phyloP scores from a whole-genome alignment of 495 filamentous ascomycete species.

The Aspergillus saccharolyticus region DNA sequence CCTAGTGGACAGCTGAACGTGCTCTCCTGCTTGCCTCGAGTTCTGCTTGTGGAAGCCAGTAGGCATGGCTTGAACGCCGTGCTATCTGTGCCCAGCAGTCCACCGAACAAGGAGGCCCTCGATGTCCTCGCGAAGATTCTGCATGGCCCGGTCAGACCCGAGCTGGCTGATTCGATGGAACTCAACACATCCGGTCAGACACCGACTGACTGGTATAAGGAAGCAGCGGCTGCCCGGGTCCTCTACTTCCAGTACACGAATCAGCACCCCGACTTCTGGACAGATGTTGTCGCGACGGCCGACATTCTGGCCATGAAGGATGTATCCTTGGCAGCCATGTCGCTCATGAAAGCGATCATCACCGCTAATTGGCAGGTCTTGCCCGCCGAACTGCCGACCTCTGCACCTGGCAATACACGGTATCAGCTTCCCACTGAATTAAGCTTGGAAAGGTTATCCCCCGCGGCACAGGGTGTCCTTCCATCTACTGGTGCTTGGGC shows the following conservation, averaged over 20 bases:
- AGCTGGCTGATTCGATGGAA: constrained; percentile 25
- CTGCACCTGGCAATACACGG: constrained; percentile 23
- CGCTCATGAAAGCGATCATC: constrained; percentile 48
- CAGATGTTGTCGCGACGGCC: constrained; percentile 46
- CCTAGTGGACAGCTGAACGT: constrained; percentile 53
- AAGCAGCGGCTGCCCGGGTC: constrained; percentile 51
- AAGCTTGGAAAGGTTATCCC: constrained; percentile 32
- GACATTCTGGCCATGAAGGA: constrained; percentile 57
- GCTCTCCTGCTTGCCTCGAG: constrained; percentile 53
- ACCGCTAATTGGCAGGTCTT: constrained; percentile 50
- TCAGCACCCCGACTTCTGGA: constrained; percentile 46
- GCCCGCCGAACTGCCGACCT: constrained; percentile 18
- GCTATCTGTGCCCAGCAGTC: constrained; percentile 43
- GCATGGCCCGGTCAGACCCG: constrained; percentile 41
- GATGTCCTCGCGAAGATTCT: constrained; percentile 52
- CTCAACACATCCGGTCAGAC: constrained; percentile 31
- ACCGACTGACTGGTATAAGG: constrained; percentile 37
- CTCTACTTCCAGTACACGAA: constrained; percentile 54
- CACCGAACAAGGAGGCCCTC: constrained; percentile 49
- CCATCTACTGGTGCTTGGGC: constrained; percentile 47
- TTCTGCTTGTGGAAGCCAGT: constrained; percentile 47
- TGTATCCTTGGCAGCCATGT: constrained; percentile 50
- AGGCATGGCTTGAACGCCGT: constrained; percentile 42
- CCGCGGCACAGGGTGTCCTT: constrained; percentile 32
- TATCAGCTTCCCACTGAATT: constrained; percentile 43